Conservation (phyloP, 257 asterid genomes). For the Penstemon newberryi region DNA sequence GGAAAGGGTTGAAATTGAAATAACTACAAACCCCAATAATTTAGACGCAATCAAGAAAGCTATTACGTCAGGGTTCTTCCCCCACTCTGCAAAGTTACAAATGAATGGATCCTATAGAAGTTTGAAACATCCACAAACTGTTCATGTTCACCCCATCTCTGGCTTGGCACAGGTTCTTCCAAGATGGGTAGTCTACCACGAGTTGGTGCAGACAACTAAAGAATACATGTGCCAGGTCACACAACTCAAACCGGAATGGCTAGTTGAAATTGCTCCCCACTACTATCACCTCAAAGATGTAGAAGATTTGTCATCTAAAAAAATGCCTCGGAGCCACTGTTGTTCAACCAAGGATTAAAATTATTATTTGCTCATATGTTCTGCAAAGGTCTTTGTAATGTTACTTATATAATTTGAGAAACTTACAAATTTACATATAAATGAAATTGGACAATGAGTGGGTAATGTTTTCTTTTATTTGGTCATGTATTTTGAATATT, state of each 20-base stretch:
- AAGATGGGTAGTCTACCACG: constrained; percentile 87
- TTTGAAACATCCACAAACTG: constrained; percentile 77
- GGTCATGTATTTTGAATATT: no score
- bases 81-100: constrained; percentile 77
- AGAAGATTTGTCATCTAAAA: constrained; percentile 66
- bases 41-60: constrained; percentile 68
- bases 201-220: constrained; percentile 80
- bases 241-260: constrained; percentile 89
- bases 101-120: constrained; percentile 77
- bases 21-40: constrained; percentile 55
- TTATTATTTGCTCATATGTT: no score
- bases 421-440: no score
- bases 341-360: no score
- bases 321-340: no score
- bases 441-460: no score
- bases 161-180: constrained; percentile 79
- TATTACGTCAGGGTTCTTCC: constrained; percentile 75
- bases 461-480: no score
- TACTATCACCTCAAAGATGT: constrained; percentile 81
- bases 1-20: constrained; percentile 80
- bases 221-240: constrained; percentile 90
- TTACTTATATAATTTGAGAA: no score
- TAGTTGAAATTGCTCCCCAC: constrained; percentile 88
- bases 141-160: constrained; percentile 84
- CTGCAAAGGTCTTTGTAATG: no score